Base-by-base conservation (phyloP, 2,329 filamentous ascomycete genomes). In the Neodidymelliopsis sp. region DNA sequence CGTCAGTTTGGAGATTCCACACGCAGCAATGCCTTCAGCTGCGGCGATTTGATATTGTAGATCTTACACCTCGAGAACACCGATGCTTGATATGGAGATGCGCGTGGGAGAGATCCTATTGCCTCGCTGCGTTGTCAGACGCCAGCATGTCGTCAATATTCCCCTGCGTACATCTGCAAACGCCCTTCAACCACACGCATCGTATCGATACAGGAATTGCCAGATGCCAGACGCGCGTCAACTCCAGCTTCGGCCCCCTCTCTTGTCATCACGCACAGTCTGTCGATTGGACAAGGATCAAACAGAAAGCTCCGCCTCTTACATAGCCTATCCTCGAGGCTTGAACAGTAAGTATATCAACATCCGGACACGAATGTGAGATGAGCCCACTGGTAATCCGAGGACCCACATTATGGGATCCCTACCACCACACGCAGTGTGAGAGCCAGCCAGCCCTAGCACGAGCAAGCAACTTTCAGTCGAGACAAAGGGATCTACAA, bases 111-210 rank as follows among this genome's bases (percentile, higher is more conserved):
- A 22, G 19, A 31, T 38, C 42, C 47, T 43, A 51, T 57, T 57
- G 54, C 53, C 42, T 54, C 33, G 28, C 46, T 50, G 48, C 27
- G 39, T 35, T 47, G 47, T 57, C 45, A 54, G 40, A 52, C 45
- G 42, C 56, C 49, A 51, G 46, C 29, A 44, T 57, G 49, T 46
- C 52, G 34, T 57, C 60, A 60, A 60, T 62, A 60, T 49, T 53
- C 45, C 37, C 38, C 44, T 56, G 57, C 55, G 51, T 47, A 45
- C 46, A 15, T 22, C 33, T 35, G 34, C 23, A 23, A 35, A 25
- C 37, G 20, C 29, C 28, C 22, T 16, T 38, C 24, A 29, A 31
- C 41, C 49, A 46, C 36, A 34, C 9, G 7, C 36, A 35, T 11
- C 33, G 33, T 42, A 39, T 47, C 42, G 30, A 37, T 15, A 36